phyloP scores from a whole-genome alignment of 139 green algal genomes.

The Chara braunii region DNA sequence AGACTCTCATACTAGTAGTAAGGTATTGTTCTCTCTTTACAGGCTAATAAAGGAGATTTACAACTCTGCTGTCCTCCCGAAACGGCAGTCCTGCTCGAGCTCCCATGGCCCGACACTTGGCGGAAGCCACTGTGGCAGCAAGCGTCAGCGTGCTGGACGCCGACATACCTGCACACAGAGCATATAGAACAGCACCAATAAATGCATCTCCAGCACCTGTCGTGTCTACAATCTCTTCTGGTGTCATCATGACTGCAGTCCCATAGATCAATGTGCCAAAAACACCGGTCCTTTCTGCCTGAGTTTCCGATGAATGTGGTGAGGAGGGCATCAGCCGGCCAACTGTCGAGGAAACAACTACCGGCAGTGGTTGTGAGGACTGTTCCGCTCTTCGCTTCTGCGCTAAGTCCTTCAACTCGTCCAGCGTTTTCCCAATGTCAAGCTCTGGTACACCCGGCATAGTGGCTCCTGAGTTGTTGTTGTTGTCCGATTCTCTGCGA shows the following conservation, averaged over 20 bases:
- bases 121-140: conserved; percentile 8
- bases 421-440: too few relatives aligned
- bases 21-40: background rate
- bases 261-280: background rate
- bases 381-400: too few relatives aligned
- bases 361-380: too few relatives aligned
- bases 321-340: background rate
- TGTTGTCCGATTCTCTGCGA: too few relatives aligned
- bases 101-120: conserved; percentile 20
- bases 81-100: conserved; percentile 16
- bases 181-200: conserved; percentile 75
- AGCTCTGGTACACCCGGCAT: too few relatives aligned
- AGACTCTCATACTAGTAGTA: background rate
- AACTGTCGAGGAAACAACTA: too few relatives aligned
- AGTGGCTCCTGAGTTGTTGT: too few relatives aligned
- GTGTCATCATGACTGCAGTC: conserved; percentile 7
- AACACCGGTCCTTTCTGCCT: conserved; percentile 1
- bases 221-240: conserved; percentile 66
- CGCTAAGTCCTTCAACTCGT: too few relatives aligned
- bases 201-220: conserved; percentile 91
- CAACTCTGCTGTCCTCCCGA: conserved; percentile 10
- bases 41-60: background rate
- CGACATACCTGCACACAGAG: background rate
- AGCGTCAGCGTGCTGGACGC: background rate
- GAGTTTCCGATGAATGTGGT: background rate